Evolutionary conservation across 495 filamentous ascomycete species (phyloP).

Genomic region (Aspergillus cristatus): DNA sequence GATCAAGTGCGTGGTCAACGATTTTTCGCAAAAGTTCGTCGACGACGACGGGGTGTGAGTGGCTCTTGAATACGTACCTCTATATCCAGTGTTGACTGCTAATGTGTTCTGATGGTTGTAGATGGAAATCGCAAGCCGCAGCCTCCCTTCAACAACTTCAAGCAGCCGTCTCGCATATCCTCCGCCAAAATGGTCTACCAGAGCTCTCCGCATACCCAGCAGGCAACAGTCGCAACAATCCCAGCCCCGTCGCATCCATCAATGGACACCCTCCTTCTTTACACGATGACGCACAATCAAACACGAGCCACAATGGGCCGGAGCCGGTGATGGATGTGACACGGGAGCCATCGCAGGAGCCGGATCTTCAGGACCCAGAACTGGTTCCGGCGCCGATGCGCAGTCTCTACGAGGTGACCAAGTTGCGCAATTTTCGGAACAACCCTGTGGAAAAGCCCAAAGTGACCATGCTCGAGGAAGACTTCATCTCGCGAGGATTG

Average conservation of each 20-base stretch:
- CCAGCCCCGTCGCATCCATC: constrained; percentile 25
- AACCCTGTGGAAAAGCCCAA: constrained; percentile 35
- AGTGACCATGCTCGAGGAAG: constrained; percentile 38
- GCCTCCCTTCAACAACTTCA: constrained; percentile 35
- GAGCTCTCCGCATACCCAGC: constrained; percentile 31
- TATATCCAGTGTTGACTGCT: too few relatives aligned
- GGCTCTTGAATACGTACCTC: neutral
- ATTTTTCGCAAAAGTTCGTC: constrained; percentile 42
- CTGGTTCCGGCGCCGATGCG: constrained; percentile 49
- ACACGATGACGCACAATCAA: constrained; percentile 17
- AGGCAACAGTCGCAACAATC: constrained; percentile 21
- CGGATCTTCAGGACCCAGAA: constrained; percentile 36
- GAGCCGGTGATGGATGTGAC: constrained; percentile 34
- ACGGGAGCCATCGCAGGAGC: constrained; percentile 44
- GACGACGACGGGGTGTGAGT: constrained; percentile 39
- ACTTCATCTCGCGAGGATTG: constrained; percentile 42
- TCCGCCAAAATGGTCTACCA: constrained; percentile 29
- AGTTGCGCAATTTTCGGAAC: constrained; percentile 42
- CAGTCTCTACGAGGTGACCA: constrained; percentile 52
- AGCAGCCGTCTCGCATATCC: constrained; percentile 34
- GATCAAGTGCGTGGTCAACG: constrained; percentile 40
- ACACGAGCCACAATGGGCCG: constrained; percentile 18
- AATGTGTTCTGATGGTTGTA: constrained; percentile 7
- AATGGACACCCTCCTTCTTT: constrained; percentile 13
- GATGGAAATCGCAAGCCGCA: constrained; percentile 38